Conservation (phyloP, 257 asterid genomes). For the Prunella vulgaris region DNA sequence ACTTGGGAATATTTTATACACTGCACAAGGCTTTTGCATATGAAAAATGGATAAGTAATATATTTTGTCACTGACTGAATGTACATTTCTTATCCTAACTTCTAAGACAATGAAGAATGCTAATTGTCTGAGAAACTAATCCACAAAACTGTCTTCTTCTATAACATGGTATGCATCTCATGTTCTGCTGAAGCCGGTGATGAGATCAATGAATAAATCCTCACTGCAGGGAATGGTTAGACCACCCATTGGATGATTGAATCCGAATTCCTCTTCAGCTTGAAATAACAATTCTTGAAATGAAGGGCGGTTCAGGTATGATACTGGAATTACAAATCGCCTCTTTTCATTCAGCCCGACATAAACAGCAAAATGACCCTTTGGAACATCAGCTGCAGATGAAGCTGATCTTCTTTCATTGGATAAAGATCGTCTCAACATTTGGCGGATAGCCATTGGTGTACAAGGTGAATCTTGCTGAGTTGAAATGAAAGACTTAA, state of each 20-base stretch:
- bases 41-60: background rate
- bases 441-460: slow-evolving; percentile 13
- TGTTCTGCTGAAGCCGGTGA: slow-evolving; percentile 16
- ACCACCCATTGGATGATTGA: slow-evolving; percentile 31
- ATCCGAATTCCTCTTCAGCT: slow-evolving; percentile 18
- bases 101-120: background rate
- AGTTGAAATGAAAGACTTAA: background rate
- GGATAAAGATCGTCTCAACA: slow-evolving; percentile 15
- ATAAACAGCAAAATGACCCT: slow-evolving; percentile 18
- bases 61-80: background rate
- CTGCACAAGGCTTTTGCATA: background rate
- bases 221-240: slow-evolving; percentile 44
- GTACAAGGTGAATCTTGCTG: background rate
- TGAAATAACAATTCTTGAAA: background rate
- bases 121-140: background rate
- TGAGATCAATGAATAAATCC: slow-evolving; percentile 33
- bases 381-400: slow-evolving; percentile 17
- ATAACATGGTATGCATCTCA: background rate
- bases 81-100: background rate
- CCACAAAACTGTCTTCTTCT: background rate
- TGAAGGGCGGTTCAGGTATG: slow-evolving; percentile 10
- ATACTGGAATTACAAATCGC: slow-evolving; percentile 14
- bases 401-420: background rate
- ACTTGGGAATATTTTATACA: background rate
- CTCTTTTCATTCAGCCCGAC: slow-evolving; percentile 10